Evolutionary conservation across 441 rosid species (phyloP), one percentile per base, ranked within the genome.

Genomic region (Gossypium davidsonii): DNA sequence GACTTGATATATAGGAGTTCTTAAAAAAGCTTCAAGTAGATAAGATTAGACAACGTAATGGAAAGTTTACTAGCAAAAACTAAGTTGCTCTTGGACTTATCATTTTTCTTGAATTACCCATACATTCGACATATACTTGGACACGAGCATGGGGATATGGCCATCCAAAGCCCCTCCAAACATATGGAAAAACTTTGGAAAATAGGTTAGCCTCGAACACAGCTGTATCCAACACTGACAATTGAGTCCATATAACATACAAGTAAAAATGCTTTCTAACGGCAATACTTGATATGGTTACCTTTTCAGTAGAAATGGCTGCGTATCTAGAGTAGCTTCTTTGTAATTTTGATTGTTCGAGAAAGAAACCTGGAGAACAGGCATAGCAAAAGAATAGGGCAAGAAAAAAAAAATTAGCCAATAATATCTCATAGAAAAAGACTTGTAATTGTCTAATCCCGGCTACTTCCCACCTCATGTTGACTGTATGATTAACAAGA

Each of bases 301-400:
- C 99, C 99, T 88, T 82, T 94, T 92, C 28, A 94, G 80, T 42
- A 73, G 73, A 80, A 92, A 94, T 0, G 98, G 99, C 77, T 87
- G 92, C 78, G 79, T 83, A 74, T 84, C 75, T 5, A 94, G 87
- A 71, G 81, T 74, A 74, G 96, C 97, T 17, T 84, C 85, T 86
- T 92, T 92, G 81, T 81, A 91, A 34, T 84, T 91, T 7, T 83
- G 90, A 67, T 57, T 72, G 73, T 91, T 95, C 4, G 92, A 81
- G 89, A 92, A 94, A 17, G 94, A 82, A 75, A 92, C 78, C 99
- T 94, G 84, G 70, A 59, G 67, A 55, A 44, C 52, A 69, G 25
- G 46, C 39, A 74, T 59, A 56, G 56, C 80, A 79, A 21, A 60
- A 62, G 15, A 11, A 67, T 71, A 17, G 20, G 58, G 10, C 72